Evolutionary conservation across 2,329 filamentous ascomycete species (phyloP).

Genomic region (Drechslerella coelobrocha): DNA sequence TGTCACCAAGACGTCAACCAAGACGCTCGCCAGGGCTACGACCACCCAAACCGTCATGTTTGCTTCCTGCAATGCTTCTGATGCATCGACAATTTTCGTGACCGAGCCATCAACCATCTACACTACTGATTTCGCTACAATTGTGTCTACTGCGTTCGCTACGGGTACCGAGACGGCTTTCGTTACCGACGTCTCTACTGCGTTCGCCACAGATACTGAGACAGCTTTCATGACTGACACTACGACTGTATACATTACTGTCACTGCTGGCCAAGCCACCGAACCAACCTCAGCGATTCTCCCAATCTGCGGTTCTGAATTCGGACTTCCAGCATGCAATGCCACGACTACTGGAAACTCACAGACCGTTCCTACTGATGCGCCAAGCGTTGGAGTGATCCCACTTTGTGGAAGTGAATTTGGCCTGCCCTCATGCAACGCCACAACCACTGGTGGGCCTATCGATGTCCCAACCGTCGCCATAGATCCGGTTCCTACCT

Average conservation of each 20-base stretch:
- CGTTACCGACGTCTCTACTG: neutral
- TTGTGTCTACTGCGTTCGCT: neutral
- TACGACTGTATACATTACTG: neutral
- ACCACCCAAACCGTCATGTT: neutral
- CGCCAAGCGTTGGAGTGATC: neutral
- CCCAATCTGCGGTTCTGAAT: conserved; percentile 1
- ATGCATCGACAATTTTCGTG: neutral
- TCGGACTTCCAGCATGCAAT: neutral
- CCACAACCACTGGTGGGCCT: too few species aligned
- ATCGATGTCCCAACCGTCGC: too few species aligned
- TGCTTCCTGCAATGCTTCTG: too few species aligned
- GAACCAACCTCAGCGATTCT: neutral
- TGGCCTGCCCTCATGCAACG: too few species aligned
- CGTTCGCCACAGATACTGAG: neutral
- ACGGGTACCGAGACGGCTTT: neutral
- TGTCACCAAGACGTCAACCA: conserved; percentile 6
- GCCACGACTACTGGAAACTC: neutral
- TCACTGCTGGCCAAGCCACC: neutral
- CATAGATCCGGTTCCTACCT: too few species aligned
- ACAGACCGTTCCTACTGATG: neutral
- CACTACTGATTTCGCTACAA: neutral
- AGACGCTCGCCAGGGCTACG: conserved; percentile 14
- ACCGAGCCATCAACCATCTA: neutral
- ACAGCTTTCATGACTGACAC: neutral
- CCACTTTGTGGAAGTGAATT: too few species aligned